Evolutionary conservation across 805 yeast genomes (phyloP).

Genomic region (Spathaspora gorwiae): DNA sequence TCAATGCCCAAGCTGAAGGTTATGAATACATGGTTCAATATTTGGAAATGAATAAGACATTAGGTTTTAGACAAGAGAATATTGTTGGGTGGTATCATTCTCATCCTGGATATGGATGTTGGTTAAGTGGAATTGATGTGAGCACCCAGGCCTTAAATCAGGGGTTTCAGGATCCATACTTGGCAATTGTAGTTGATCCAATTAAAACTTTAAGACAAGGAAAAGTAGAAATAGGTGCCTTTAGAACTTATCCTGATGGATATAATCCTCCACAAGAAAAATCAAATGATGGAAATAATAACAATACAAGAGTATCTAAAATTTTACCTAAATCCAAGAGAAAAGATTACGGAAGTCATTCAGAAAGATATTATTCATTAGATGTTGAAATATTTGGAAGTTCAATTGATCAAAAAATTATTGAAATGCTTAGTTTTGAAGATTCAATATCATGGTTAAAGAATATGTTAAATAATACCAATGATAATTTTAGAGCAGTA

Average conservation of each 20-base stretch:
- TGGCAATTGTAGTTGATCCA: constrained; percentile 88
- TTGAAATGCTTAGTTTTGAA: constrained; percentile 14
- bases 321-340: constrained; percentile 43
- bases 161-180: constrained; percentile 84
- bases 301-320: constrained; percentile 10
- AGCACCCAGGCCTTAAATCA: constrained; percentile 84
- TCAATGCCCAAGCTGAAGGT: constrained; percentile 89
- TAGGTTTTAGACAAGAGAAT: constrained; percentile 43
- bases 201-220: constrained; percentile 58
- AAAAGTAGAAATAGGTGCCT: constrained; percentile 81
- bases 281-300: constrained; percentile 1
- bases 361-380: constrained; percentile 63
- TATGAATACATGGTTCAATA: constrained; percentile 93
- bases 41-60: constrained; percentile 46
- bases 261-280: constrained; percentile 2
- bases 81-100: constrained; percentile 97
- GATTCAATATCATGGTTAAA: constrained; percentile 18
- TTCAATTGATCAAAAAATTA: constrained; percentile 39
- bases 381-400: constrained; percentile 58
- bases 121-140: constrained; percentile 92
- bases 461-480: constrained; percentile 4
- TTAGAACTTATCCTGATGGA: constrained; percentile 60
- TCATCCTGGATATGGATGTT: constrained; percentile 96
- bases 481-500: neutral
- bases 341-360: constrained; percentile 67